Conservation (phyloP, 208 protist species). For the Crithidia thermophila region DNA sequence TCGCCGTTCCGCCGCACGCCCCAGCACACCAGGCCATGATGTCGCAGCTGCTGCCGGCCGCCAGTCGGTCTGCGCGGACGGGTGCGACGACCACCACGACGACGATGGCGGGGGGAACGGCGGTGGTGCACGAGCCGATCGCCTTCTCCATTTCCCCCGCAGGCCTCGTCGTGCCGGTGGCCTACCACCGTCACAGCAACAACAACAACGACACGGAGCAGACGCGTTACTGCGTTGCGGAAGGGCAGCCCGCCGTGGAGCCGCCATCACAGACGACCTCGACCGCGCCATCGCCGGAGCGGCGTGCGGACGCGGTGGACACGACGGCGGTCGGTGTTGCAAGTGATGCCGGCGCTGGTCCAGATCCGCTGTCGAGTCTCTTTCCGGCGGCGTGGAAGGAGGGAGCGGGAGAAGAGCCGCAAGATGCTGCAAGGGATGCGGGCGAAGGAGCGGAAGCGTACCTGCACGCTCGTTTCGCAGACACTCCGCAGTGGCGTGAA, state of each 20-base stretch:
- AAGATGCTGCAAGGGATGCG: too few relatives aligned
- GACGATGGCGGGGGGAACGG: slow-evolving; percentile 2
- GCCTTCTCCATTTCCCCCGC: slow-evolving; percentile 10
- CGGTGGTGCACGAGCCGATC: slow-evolving; percentile 8
- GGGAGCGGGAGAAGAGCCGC: neutral
- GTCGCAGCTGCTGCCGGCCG: neutral
- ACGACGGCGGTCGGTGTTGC: neutral
- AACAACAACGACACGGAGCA: neutral
- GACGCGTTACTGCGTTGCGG: neutral
- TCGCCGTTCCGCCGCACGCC: too few relatives aligned
- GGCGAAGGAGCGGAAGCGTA: too few relatives aligned
- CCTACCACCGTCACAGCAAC: neutral
- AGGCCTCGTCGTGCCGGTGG: neutral
- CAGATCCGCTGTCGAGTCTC: neutral
- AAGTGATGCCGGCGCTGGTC: neutral
- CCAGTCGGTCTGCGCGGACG: neutral
- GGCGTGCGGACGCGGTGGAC: neutral
- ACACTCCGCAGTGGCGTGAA: too few relatives aligned
- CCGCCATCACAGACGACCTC: neutral
- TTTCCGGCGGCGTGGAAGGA: too few relatives aligned
- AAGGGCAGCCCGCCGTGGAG: neutral
- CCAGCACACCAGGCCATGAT: too few relatives aligned
- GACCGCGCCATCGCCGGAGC: neutral
- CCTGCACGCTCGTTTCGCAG: too few relatives aligned
- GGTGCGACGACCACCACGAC: neutral